Percentiles rank a stretch among this genome's conserved stretches.
Evolutionary conservation across 208 protist species (phyloP).

Genomic region (Leishmania major): DNA sequence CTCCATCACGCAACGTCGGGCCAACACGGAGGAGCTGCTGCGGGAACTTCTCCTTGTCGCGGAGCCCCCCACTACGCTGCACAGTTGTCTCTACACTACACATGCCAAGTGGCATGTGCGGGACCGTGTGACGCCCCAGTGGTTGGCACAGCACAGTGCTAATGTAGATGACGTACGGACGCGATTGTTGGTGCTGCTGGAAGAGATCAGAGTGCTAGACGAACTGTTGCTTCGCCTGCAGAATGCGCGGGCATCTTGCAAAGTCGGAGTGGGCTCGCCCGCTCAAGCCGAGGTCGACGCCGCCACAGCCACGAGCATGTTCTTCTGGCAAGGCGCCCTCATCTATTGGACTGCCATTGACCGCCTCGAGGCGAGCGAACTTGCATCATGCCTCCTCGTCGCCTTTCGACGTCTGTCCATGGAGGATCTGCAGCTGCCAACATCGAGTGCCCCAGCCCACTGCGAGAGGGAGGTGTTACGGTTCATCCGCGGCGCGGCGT

Average conservation of each 20-base stretch:
- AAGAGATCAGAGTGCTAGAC: conserved; percentile 16
- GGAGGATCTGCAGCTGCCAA: conserved; percentile 62
- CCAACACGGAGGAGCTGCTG: neutral
- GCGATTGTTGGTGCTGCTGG: conserved; percentile 18
- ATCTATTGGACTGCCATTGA: conserved; percentile 41
- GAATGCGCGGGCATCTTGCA: too few species aligned
- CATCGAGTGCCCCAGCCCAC: conserved; percentile 41
- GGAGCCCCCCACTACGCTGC: conserved; percentile 10
- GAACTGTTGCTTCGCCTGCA: conserved; percentile 1
- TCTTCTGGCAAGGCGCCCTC: conserved; percentile 28
- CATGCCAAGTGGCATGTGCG: conserved; percentile 19
- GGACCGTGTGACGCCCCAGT: conserved; percentile 25
- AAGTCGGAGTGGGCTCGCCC: neutral
- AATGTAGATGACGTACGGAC: conserved; percentile 28
- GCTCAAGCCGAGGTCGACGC: neutral
- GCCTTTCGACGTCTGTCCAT: conserved; percentile 58
- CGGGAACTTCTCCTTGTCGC: conserved; percentile 14
- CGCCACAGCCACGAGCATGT: neutral
- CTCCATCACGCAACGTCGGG: neutral
- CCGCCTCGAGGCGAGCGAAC: conserved; percentile 31
- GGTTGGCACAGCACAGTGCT: conserved; percentile 26
- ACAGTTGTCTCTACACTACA: conserved; percentile 1
- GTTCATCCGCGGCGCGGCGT: conserved; percentile 66
- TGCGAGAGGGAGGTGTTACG: conserved; percentile 60
- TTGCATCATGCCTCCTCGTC: conserved; percentile 45